Evolutionary conservation across 768 basidiomycete genomes (phyloP), one percentile per base, ranked within the genome.

Genomic region (Amanita rubescens): DNA sequence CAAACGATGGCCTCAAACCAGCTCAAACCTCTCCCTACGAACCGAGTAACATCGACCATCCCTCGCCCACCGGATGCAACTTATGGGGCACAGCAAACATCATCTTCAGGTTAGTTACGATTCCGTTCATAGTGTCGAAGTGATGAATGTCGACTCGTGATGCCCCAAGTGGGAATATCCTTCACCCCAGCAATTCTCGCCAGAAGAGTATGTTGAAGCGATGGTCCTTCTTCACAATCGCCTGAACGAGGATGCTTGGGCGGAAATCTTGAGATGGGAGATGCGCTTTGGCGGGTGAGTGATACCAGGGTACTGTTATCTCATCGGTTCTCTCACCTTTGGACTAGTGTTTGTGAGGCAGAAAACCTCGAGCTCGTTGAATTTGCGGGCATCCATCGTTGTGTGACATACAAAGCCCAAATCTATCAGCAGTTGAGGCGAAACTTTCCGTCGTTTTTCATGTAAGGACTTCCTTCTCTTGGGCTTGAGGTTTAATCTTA

Each of bases 151-250:
- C n/a, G n/a, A n/a, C 17, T 37, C 35, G 12, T 37, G 11, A 30
- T 30, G 27, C 27, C 41, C 33, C 41, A 53, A 45, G 7, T 53
- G 51, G 51, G 51, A 53, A 45, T 53, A 53, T 20, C 51, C 51
- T 7, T 53, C 51, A 17, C 51, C 51, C 12, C 51, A 53, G 25
- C 51, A 53, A 35, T 53, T 53, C 38, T 53, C 25, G 11, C 51
- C 41, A 11, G 51, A 53, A 41, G 41, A 44, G 41, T 5, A 53
- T 9, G 39, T 53, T 45, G 51, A 53, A 20, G 8, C 51, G 9
- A 53, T 53, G 51, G 51, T 53, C 8, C 3, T 25, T 17, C 30
- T 53, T 17, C 51, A 53, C 41, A 53, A 53, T 33, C 22, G 42
- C 15, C 32, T 53, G 20, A 53, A 53, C 24, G 51, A 53, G 25